Conservation (phyloP, 495 filamentous ascomycete genomes). For the Hypoxylon fragiforme region DNA sequence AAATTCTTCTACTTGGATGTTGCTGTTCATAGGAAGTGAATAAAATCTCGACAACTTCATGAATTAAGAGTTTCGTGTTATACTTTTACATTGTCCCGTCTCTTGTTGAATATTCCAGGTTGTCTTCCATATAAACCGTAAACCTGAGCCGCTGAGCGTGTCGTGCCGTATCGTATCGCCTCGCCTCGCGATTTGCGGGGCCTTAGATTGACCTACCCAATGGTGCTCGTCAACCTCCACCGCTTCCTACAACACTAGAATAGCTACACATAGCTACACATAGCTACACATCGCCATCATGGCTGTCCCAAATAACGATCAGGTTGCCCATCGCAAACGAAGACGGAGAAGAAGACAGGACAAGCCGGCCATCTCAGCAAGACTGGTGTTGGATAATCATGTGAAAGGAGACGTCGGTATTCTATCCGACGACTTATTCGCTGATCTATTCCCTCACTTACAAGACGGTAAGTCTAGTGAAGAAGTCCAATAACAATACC, state of each 20-base stretch:
- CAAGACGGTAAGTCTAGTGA: constrained; percentile 41
- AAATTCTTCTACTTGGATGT: too few relatives aligned
- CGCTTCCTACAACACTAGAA: constrained; percentile 4
- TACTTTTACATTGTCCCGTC: too few relatives aligned
- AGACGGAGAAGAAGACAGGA: constrained; percentile 59
- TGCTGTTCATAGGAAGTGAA: too few relatives aligned
- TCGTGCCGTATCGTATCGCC: constrained; percentile 13
- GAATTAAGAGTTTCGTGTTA: too few relatives aligned
- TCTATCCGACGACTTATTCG: constrained; percentile 82
- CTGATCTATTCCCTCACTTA: constrained; percentile 73
- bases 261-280: not conserved
- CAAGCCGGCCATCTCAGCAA: constrained; percentile 56
- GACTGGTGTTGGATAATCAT: constrained; percentile 76
- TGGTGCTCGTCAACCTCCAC: constrained; percentile 21
- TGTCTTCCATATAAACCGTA: too few relatives aligned
- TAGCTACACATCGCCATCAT: constrained; percentile 27
- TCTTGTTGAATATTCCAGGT: too few relatives aligned
- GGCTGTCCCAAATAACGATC: constrained; percentile 31
- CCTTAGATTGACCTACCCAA: constrained; percentile 13
- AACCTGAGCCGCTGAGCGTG: too few relatives aligned
- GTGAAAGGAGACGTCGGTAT: constrained; percentile 86
- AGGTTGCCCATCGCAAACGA: constrained; percentile 36
- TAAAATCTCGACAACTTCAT: too few relatives aligned
- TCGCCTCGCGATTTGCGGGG: constrained; percentile 27
- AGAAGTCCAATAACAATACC: constrained; percentile 16